Evolutionary conservation across 2,329 filamentous ascomycete genomes (phyloP), one percentile per base, ranked within the genome.

Genomic region (Apiospora kogelbergensis): DNA sequence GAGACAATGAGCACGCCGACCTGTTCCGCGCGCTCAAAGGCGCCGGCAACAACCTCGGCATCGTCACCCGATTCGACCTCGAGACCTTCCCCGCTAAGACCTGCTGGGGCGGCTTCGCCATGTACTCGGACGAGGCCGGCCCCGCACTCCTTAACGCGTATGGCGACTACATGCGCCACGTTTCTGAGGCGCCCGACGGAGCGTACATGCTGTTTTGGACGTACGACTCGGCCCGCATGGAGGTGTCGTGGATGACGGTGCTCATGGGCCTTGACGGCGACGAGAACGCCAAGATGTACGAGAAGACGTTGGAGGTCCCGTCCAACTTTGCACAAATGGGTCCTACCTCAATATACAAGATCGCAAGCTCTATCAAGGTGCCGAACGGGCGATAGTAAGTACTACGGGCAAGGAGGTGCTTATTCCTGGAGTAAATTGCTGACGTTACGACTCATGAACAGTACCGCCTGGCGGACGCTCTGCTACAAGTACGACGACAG

Each of bases 1-100:
- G 72, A 0, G 69, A 72, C 0, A 68, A 76, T 3, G 78, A 42
- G 40, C 40, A 84, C 70, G 10, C 73, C 0, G 83, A 85, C 68
- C 78, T 86, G 1, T 85, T 77, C 72, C 78, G 76, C 65, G 84
- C 83, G 1, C 76, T 85, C 4, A 81, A 82, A 67, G 84, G 83
- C 17, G 84, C 84, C 63, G 77, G 78, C 22, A 81, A 79, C 70
- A 85, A 85, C 72, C 83, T 83, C 53, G 83, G 81, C 65, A 74
- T 80, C 69, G 74, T 78, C 11, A 65, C 63, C n/a, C 63, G 63
- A 15, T 65, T 65, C 37, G 37, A 65, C n/a, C 13, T 65, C 13
- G 41, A 65, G 40, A 65, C 63, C 1, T 65, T 65, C 63, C 17
- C 20, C 2, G n/a, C 40, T 22, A 65, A 65, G 63, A 24, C 37